phyloP scores from a whole-genome alignment of 2,329 filamentous ascomycete species.

The Fulvia fulva region DNA sequence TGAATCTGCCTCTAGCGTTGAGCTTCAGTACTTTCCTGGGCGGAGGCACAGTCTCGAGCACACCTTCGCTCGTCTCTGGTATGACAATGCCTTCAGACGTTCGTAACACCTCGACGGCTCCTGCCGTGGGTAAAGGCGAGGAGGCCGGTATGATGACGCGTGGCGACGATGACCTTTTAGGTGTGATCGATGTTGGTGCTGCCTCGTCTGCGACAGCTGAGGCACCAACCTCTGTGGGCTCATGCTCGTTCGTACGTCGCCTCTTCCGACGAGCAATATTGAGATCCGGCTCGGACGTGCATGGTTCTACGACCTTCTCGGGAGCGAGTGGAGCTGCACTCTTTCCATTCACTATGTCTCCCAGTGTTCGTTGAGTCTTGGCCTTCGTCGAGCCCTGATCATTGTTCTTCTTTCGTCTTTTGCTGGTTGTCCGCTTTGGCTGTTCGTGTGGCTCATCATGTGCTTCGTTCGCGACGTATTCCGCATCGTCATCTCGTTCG shows the following conservation, averaged over 20 bases:
- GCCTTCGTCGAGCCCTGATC: constrained; percentile 11
- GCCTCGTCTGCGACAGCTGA: neutral
- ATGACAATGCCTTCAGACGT: neutral
- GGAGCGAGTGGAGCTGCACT: neutral
- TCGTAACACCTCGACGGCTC: neutral
- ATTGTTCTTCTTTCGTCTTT: constrained; percentile 12
- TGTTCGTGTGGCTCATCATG: constrained; percentile 7
- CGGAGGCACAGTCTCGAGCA: constrained; percentile 19
- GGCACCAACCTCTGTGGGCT: constrained; percentile 15
- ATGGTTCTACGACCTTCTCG: constrained; percentile 1
- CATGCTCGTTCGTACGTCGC: constrained; percentile 33
- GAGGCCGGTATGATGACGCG: constrained; percentile 23
- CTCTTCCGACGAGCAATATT: constrained; percentile 36
- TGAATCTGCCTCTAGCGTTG: constrained; percentile 45
- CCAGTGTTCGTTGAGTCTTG: constrained; percentile 31
- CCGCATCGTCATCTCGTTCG: neutral
- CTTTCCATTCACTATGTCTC: constrained; percentile 24
- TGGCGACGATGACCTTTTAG: constrained; percentile 4
- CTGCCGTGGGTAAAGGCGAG: constrained; percentile 13
- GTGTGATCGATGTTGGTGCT: neutral
- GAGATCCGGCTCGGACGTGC: constrained; percentile 20
- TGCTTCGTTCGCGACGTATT: neutral
- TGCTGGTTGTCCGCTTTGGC: constrained; percentile 16
- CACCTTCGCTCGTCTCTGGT: constrained; percentile 1
- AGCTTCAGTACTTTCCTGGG: constrained; percentile 39